Conservation (phyloP, 768 basidiomycete genomes). For the Macrolepiota dolichaula region DNA sequence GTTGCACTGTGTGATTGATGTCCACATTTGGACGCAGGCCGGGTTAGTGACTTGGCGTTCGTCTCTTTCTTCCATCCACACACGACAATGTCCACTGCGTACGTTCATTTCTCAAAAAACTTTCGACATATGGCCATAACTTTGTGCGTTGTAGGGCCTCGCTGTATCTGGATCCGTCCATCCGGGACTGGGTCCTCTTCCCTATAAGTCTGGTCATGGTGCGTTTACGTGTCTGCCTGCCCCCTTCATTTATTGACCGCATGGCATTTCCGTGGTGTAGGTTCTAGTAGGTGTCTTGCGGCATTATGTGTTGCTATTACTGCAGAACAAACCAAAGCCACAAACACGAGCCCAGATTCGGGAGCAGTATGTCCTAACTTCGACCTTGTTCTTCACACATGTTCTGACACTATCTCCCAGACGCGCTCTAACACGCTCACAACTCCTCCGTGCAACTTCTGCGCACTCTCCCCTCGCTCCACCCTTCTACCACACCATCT, state of each 20-base stretch:
- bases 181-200: conserved; percentile 91
- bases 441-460: conserved; percentile 80
- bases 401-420: conserved; percentile 27
- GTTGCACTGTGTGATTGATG: neutral
- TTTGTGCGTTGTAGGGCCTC: conserved; percentile 36
- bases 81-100: conserved; percentile 35
- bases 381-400: neutral
- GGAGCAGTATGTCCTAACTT: conserved; percentile 73
- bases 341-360: conserved; percentile 73
- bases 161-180: conserved; percentile 88
- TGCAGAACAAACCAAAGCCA: conserved; percentile 84
- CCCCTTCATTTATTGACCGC: neutral
- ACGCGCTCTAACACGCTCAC: conserved; percentile 76
- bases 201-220: conserved; percentile 98
- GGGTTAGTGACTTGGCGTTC: neutral
- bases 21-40: neutral
- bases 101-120: conserved; percentile 19
- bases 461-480: conserved; percentile 80
- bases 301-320: conserved; percentile 86
- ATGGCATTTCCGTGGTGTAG: conserved; percentile 36
- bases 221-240: conserved; percentile 21
- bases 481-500: conserved; percentile 69
- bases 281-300: conserved; percentile 90
- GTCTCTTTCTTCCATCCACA: neutral
- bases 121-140: neutral